These are phyloP conservation scores for Adiantum capillusveneris DNA, from an alignment of 75 land plant genomes.

Conservation along the genomic window DNA sequence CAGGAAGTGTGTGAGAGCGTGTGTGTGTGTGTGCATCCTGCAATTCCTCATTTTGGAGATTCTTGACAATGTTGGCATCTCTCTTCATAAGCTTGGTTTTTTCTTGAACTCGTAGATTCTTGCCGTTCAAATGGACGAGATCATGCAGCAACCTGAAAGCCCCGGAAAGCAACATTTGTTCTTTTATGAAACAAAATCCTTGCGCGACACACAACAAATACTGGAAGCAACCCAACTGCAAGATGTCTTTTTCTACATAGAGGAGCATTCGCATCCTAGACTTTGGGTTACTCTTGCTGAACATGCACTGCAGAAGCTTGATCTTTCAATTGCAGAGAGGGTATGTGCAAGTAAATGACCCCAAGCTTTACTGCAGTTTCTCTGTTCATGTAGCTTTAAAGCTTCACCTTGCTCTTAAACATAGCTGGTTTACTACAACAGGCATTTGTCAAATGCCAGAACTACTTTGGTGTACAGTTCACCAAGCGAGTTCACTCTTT, in stretches of 20 bases:
- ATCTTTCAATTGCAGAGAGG: constrained; percentile 33
- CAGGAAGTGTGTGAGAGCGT: no score
- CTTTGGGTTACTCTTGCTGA: constrained; percentile 32
- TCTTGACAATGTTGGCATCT: no score
- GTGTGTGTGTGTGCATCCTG: no score
- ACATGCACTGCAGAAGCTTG: constrained; percentile 27
- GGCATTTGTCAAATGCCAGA: constrained; percentile 33
- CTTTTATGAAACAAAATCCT: constrained; percentile 31
- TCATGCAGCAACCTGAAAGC: constrained; percentile 32
- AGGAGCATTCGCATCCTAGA: constrained; percentile 35
- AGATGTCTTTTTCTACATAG: constrained; percentile 28
- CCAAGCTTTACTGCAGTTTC: no score
- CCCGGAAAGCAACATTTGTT: constrained; percentile 28
- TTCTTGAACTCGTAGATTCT: constrained; percentile 21
- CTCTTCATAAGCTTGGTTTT: no score
- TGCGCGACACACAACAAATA: constrained; percentile 35
- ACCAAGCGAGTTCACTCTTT: constrained; percentile 21
- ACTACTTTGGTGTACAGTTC: constrained; percentile 29
- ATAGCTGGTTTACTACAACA: background rate
- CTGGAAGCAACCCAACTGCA: constrained; percentile 28
- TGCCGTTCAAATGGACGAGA: constrained; percentile 30
- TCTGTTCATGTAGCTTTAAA: no score
- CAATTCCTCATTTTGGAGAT: no score
- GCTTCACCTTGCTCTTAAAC: background rate
- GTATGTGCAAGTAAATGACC: constrained; percentile 6